Evolutionary conservation across 83 land plant species (phyloP).

Genomic region (Thuja plicata): DNA sequence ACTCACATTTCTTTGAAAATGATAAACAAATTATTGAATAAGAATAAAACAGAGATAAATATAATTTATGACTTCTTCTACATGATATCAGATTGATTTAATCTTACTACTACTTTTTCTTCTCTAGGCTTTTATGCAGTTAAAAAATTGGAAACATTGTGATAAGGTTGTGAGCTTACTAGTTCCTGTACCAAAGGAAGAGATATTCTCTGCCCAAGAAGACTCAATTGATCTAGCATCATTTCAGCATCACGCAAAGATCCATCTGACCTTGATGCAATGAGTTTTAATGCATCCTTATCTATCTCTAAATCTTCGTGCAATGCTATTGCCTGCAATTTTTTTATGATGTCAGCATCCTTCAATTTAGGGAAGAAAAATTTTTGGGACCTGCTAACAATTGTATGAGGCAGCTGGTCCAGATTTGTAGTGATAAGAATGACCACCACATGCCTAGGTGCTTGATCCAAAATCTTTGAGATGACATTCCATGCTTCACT

Average conservation of each 20-base stretch:
- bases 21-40: neutral
- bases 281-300: slow-evolving; percentile 76
- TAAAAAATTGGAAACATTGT: neutral
- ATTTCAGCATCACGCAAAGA: slow-evolving; percentile 88
- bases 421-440: slow-evolving; percentile 57
- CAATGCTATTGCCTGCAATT: slow-evolving; percentile 65
- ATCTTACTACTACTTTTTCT: neutral
- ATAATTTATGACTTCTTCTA: neutral
- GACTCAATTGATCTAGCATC: slow-evolving; percentile 84
- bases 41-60: neutral
- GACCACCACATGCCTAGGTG: slow-evolving; percentile 71
- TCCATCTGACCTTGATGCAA: slow-evolving; percentile 82
- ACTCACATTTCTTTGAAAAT: neutral
- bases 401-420: slow-evolving; percentile 71
- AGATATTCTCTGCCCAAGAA: slow-evolving; percentile 74
- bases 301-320: slow-evolving; percentile 75
- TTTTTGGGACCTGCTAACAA: slow-evolving; percentile 78
- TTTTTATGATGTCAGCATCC: slow-evolving; percentile 69
- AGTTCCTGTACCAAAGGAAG: slow-evolving; percentile 75
- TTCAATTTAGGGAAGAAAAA: slow-evolving; percentile 78
- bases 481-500: slow-evolving; percentile 68
- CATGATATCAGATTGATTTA: neutral
- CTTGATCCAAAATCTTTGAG: slow-evolving; percentile 69
- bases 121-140: neutral
- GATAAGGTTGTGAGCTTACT: slow-evolving; percentile 36